Base-by-base conservation (phyloP, 148 eudicot genomes). In the Hydrangea macrophylla region DNA sequence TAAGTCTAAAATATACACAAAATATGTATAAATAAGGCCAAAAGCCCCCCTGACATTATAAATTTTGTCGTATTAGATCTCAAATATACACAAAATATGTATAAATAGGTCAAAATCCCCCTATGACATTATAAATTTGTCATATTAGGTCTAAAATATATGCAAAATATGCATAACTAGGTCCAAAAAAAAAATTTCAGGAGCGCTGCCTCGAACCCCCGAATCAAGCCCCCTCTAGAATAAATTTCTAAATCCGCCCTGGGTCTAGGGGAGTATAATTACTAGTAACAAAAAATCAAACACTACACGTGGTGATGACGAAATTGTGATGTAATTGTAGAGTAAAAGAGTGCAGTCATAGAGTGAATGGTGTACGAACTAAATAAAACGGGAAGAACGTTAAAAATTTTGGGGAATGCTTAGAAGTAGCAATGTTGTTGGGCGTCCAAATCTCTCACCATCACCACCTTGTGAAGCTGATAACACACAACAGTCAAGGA, bases 281-380 rank as follows among this genome's bases (percentile, higher is more conserved):
- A 17, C 45, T 0, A 42, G 17, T 2, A 11, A 42, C 11, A 0
- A 11, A 42, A 42, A 42, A 42, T 12, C 11, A 42, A 42, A 68
- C 30, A 64, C 71, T 68, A 78, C 70, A 79, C 85, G 78, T 82
- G 62, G 82, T 61, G 79, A 73, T 89, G 95, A 89, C 95, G 95
- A 74, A 75, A 81, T 69, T 39, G 67, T 86, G 95, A 88, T 73
- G 88, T 64, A 54, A 80, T 81, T 77, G 69, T 89, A 66, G 84
- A 82, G 92, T 86, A 84, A n/a, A n/a, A 84, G 88, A 73, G 69
- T 77, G 76, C 83, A 84, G 70, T 58, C 37, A 78, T 78, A 69
- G 80, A 62, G 67, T 40, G 78, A 72, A 64, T 65, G 76, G 67
- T 72, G 67, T 50, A 39, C 56, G 67, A 54, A n/a, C n/a, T n/a